phyloP scores from a whole-genome alignment of 495 filamentous ascomycete species.

The Hyaloscypha variabilis region DNA sequence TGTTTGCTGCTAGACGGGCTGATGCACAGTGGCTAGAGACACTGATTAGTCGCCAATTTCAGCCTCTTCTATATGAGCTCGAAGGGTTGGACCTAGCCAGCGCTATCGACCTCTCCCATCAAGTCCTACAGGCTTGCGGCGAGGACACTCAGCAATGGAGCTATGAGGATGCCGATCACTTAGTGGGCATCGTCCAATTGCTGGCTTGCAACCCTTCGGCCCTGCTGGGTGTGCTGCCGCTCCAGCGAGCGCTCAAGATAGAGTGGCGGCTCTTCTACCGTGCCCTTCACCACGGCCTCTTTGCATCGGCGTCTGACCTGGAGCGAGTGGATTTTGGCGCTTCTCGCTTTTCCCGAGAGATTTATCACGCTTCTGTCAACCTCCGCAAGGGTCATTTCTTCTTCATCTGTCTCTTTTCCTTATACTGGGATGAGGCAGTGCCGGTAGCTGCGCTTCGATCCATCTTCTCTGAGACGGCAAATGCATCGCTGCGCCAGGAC shows the following conservation, averaged over 20 bases:
- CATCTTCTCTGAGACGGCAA: no score
- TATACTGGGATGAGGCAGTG: no score
- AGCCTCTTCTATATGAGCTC: not conserved
- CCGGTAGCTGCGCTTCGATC: no score
- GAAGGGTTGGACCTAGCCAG: conserved; percentile 1
- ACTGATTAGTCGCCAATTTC: not conserved
- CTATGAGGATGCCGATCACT: not conserved
- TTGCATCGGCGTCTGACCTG: not conserved
- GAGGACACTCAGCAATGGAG: not conserved
- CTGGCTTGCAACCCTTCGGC: conserved; percentile 5
- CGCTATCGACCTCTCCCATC: conserved; percentile 2
- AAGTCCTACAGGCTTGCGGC: not conserved
- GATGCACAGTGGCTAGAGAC: not conserved
- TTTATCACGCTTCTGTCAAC: no score
- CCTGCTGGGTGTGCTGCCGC: not conserved
- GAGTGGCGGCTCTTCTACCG: conserved; percentile 4
- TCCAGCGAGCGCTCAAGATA: not conserved
- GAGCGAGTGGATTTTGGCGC: no score
- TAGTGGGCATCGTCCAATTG: not conserved
- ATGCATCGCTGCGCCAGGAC: no score
- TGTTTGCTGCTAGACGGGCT: not conserved
- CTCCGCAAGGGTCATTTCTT: no score
- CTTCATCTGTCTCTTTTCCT: no score
- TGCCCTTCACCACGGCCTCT: not conserved
- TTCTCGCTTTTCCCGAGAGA: no score